phyloP scores from a whole-genome alignment of 345 rosid genomes.

The Odontarrhena argentea region DNA sequence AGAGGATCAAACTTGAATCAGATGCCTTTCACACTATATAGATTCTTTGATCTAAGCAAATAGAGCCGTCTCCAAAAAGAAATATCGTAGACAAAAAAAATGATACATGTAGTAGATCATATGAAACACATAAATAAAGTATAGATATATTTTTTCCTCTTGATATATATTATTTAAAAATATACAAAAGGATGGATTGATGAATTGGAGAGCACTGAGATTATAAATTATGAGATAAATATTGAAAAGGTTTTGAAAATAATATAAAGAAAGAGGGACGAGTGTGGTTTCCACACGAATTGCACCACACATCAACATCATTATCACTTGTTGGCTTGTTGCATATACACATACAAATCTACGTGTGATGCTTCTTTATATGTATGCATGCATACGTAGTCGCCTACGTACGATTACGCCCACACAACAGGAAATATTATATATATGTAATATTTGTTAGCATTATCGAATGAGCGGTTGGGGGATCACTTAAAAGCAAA shows the following conservation, averaged over 20 bases:
- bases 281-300: slow-evolving; percentile 46
- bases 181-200: slow-evolving; percentile 28
- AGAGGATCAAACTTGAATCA: slow-evolving; percentile 32
- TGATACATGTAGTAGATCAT: slow-evolving; percentile 15
- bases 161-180: not conserved
- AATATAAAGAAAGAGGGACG: slow-evolving; percentile 36
- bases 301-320: slow-evolving; percentile 38
- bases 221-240: not conserved
- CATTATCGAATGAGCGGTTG: too few relatives aligned
- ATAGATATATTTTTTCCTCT: not conserved
- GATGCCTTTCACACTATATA: slow-evolving; percentile 43
- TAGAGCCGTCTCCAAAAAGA: slow-evolving; percentile 34
- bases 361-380: slow-evolving; percentile 26
- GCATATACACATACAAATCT: slow-evolving; percentile 9
- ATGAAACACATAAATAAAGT: slow-evolving; percentile 18
- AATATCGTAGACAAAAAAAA: slow-evolving; percentile 31
- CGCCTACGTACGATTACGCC: slow-evolving; percentile 38
- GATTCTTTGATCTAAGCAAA: slow-evolving; percentile 12
- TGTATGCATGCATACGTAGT: slow-evolving; percentile 41
- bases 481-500: too few relatives aligned
- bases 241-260: slow-evolving; percentile 29
- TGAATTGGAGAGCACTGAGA: slow-evolving; percentile 41
- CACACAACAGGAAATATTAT: not conserved
- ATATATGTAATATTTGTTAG: not conserved
- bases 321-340: slow-evolving; percentile 31